phyloP scores from a whole-genome alignment of 2,329 filamentous ascomycete species.

The Beauveria asiatica region DNA sequence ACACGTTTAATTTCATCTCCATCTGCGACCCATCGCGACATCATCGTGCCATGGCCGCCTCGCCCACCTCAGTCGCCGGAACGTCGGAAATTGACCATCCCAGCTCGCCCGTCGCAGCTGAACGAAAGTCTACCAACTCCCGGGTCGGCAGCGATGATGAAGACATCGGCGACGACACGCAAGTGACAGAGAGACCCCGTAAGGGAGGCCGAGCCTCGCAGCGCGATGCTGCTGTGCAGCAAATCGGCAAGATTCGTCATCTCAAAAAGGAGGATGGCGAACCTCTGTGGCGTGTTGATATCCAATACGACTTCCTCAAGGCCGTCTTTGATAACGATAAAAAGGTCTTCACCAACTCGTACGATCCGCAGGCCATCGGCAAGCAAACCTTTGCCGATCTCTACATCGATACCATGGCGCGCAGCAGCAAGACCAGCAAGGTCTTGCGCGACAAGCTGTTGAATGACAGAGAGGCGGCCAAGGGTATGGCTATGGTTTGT shows the following conservation, averaged over 20 bases:
- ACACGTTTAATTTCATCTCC: conserved; percentile 3
- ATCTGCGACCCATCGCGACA: conserved; percentile 7
- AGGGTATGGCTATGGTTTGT: conserved; percentile 99
- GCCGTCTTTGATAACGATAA: conserved; percentile 68
- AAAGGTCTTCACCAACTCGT: conserved; percentile 83
- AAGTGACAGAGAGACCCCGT: conserved; percentile 32
- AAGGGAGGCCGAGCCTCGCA: conserved; percentile 26
- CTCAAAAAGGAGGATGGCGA: conserved; percentile 85
- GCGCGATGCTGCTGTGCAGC: conserved; percentile 27
- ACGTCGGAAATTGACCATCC: conserved; percentile 38
- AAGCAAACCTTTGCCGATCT: conserved; percentile 85
- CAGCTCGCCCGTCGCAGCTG: conserved; percentile 36
- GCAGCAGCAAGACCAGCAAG: conserved; percentile 98
- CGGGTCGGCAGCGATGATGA: conserved; percentile 39
- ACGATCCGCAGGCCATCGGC: conserved; percentile 52
- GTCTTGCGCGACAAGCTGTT: conserved; percentile 94
- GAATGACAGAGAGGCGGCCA: conserved; percentile 82
- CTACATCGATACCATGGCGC: conserved; percentile 97
- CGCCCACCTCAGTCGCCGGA: conserved; percentile 31
- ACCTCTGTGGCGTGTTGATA: conserved; percentile 78
- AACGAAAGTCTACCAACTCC: conserved; percentile 39
- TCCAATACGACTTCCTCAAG: conserved; percentile 79
- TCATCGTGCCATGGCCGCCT: conserved; percentile 27
- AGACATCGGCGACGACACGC: conserved; percentile 32
- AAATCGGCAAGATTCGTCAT: conserved; percentile 66